Evolutionary conservation across 2,329 filamentous ascomycete species (phyloP), one percentile per base, ranked within the genome.

Genomic region (Triangularia setosa): DNA sequence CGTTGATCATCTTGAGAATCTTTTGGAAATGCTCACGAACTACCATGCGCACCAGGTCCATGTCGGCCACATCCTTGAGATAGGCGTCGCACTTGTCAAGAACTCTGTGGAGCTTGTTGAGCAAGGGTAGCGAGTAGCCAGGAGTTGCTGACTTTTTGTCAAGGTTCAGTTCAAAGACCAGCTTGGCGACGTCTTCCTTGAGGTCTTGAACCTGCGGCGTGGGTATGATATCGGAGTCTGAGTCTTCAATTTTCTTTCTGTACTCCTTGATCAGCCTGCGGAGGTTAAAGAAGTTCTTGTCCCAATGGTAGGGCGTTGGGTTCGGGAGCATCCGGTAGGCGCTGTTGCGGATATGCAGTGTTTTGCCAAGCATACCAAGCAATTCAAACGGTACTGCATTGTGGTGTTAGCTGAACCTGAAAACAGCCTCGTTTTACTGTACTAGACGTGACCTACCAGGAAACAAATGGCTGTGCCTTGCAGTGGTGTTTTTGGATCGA

Each of bases 271-370:
- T 70, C 1, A 84, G 71, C 59, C 75, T 78, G 16, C 74, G 70
- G 1, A 84, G 69, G 44, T 77, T 79, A 35, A 84, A 79, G 1
- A 79, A 79, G 54, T 78, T 77, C 64, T 78, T 83, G 64, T 85
- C 79, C 84, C 83, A 87, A n/a, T 73, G 74, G 61, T 83, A 81
- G 1, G 78, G 75, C 0, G 84, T 87, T 0, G 84, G 84, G 65
- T 87, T 87, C 0, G 84, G 84, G 1, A 87, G 76, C 72, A 81
- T 80, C 1, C 82, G 82, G 66, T 83, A 87, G 63, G 76, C 78
- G 58, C 77, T 84, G 55, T 80, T 73, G 5, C 76, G 75, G 23
- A 85, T 80, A 60, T 84, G 81, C 23, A 85, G 75, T 0, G 78
- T 79, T 25, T 78, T 77, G 54, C 79, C 79, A 0, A 87, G 73